These are phyloP conservation scores for Fusarium secorum DNA, from an alignment of 2,329 filamentous ascomycete species.

Conservation along the genomic window DNA sequence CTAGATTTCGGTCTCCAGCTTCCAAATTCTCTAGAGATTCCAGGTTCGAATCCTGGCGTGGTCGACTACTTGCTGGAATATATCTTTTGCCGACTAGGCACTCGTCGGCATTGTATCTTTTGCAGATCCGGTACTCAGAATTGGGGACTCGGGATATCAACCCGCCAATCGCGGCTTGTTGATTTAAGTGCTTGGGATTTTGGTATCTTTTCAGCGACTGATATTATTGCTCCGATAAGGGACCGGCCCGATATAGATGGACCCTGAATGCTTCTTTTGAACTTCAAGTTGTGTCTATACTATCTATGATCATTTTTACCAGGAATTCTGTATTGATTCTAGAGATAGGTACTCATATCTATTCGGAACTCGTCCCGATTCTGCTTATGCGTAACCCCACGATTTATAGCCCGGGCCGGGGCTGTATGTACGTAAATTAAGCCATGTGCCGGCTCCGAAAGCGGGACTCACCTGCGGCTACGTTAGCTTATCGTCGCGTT, in stretches of 20 bases:
- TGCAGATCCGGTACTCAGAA: neutral
- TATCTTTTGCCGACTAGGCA: neutral
- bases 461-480: slow-evolving; percentile 37
- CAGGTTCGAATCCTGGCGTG: slow-evolving; percentile 54
- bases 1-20: slow-evolving; percentile 50
- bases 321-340: neutral
- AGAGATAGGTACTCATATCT: neutral
- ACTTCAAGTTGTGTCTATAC: neutral
- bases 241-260: slow-evolving; percentile 1
- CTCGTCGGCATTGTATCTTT: neutral
- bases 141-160: neutral
- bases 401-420: slow-evolving; percentile 21
- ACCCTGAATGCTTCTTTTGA: neutral
- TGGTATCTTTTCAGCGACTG: neutral
- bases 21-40: slow-evolving; percentile 51
- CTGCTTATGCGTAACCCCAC: slow-evolving; percentile 24
- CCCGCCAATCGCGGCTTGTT: neutral
- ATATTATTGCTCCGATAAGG: neutral
- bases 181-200: neutral
- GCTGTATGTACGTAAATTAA: slow-evolving; percentile 25
- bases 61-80: slow-evolving; percentile 36
- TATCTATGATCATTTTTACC: neutral
- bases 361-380: slow-evolving; percentile 22
- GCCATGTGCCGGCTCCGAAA: slow-evolving; percentile 41
- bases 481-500: slow-evolving; percentile 44